These are phyloP conservation scores for Akebia trifoliata DNA, from an alignment of 164 flowering plant species.

Conservation along the genomic window DNA sequence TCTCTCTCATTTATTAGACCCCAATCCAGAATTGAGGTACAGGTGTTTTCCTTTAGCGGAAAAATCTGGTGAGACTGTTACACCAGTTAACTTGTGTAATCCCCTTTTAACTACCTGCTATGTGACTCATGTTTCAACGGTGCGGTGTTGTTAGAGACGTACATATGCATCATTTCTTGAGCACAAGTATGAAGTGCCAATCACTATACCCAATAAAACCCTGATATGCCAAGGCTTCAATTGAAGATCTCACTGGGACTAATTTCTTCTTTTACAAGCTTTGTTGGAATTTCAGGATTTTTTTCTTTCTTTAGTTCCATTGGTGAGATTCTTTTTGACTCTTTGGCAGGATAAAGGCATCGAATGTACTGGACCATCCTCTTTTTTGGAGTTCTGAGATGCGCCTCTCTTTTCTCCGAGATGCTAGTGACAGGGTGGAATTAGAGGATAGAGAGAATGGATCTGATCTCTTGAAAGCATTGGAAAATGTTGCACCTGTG, in stretches of 20 bases:
- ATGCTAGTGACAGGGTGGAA: slow-evolving; percentile 69
- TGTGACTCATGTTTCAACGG: background rate
- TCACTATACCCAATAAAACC: background rate
- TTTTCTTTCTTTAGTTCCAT: background rate
- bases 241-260: no score
- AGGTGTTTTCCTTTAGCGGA: background rate
- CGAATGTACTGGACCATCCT: slow-evolving; percentile 60
- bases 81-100: background rate
- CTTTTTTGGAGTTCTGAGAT: slow-evolving; percentile 64
- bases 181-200: background rate
- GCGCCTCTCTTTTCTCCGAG: slow-evolving; percentile 71
- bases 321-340: background rate
- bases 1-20: slow-evolving; percentile 43
- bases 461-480: slow-evolving; percentile 45
- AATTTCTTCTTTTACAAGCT: background rate
- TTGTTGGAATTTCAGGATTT: background rate
- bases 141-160: background rate
- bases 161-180: background rate
- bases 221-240: background rate
- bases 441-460: slow-evolving; percentile 50
- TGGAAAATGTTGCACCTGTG: slow-evolving; percentile 44
- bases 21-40: slow-evolving; percentile 59
- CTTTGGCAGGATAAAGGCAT: slow-evolving; percentile 50
- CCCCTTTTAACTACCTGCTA: background rate
- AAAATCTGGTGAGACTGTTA: background rate